Conservation (phyloP, 2,329 filamentous ascomycete species). For the Zymoseptoria crescenta region DNA sequence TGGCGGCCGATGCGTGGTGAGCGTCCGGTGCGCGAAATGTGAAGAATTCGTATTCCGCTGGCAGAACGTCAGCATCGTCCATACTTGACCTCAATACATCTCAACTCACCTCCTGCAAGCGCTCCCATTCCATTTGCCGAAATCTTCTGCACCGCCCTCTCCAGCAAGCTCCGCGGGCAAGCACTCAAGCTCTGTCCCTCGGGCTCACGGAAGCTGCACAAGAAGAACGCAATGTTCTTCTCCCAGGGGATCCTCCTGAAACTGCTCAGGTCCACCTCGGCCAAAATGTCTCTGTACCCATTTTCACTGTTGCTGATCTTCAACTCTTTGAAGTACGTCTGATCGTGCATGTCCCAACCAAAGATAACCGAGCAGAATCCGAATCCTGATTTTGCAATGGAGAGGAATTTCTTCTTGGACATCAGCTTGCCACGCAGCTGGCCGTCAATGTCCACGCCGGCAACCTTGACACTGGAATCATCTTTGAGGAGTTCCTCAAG, state of each 20-base stretch:
- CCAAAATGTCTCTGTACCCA: conserved; percentile 78
- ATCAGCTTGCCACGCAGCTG: conserved; percentile 82
- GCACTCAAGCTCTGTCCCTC: conserved; percentile 64
- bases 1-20: conserved; percentile 32
- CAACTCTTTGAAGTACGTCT: conserved; percentile 78
- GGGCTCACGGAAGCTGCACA: conserved; percentile 76
- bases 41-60: conserved; percentile 93
- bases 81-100: not conserved
- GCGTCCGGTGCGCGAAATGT: conserved; percentile 65
- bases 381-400: conserved; percentile 71
- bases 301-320: conserved; percentile 84
- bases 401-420: conserved; percentile 87
- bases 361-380: conserved; percentile 93
- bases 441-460: conserved; percentile 80
- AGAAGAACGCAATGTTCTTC: conserved; percentile 73
- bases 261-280: conserved; percentile 67
- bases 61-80: conserved; percentile 12
- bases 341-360: conserved; percentile 95
- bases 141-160: conserved; percentile 59
- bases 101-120: conserved; percentile 72
- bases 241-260: conserved; percentile 90
- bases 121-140: conserved; percentile 64
- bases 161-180: conserved; percentile 71
- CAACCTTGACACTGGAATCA: conserved; percentile 78
- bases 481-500: conserved; percentile 59